These are phyloP conservation scores for Ichthyophthirius multifiliis DNA, from an alignment of 169 alveolate genomes.

Conservation along the genomic window DNA sequence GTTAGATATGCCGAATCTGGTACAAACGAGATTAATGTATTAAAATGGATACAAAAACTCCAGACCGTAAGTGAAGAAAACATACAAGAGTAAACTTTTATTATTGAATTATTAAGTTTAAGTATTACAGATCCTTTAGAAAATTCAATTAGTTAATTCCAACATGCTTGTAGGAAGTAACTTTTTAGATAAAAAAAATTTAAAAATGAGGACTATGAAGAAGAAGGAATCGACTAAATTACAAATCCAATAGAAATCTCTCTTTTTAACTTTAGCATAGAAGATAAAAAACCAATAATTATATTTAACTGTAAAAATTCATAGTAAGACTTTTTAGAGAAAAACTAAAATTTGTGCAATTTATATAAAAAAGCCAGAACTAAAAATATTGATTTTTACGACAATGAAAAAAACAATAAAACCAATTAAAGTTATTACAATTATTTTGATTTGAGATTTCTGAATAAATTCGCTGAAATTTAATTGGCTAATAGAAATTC, in stretches of 20 bases:
- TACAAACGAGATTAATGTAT: background rate
- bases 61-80: constrained; percentile 4
- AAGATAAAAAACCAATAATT: background rate
- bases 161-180: constrained; percentile 8
- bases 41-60: constrained; percentile 25
- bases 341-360: background rate
- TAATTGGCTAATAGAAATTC: background rate
- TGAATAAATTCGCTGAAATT: no score
- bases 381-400: background rate
- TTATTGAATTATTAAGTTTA: constrained; percentile 28
- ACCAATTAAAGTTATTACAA: no score
- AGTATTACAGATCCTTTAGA: constrained; percentile 36
- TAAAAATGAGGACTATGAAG: background rate
- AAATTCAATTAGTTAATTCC: constrained; percentile 11
- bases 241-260: background rate
- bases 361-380: background rate
- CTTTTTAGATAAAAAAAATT: background rate
- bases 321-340: background rate
- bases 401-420: no score
- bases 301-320: background rate
- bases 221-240: background rate
- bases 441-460: no score
- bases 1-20: constrained; percentile 17
- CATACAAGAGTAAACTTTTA: constrained; percentile 29
- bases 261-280: background rate